These are phyloP conservation scores for Imleria badia DNA, from an alignment of 768 basidiomycete genomes.

Conservation along the genomic window DNA sequence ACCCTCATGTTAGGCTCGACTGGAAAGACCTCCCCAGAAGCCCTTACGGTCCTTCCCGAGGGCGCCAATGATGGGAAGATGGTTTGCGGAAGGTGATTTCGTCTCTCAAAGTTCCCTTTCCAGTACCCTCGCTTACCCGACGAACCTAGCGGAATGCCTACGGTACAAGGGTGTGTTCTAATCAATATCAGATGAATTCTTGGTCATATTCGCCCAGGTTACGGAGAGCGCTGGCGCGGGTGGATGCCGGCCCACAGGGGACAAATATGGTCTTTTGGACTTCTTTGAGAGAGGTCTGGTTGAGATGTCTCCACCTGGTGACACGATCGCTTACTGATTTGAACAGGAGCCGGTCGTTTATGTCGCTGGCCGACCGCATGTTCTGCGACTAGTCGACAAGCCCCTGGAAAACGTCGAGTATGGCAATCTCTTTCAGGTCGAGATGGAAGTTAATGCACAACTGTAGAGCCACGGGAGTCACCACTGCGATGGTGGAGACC, in stretches of 20 bases:
- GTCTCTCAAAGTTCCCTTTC: neutral
- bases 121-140: slow-evolving; percentile 21
- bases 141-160: slow-evolving; percentile 85
- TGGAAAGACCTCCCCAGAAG: slow-evolving; percentile 30
- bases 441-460: neutral
- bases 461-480: slow-evolving; percentile 86
- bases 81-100: slow-evolving; percentile 73
- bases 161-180: slow-evolving; percentile 61
- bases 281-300: slow-evolving; percentile 80
- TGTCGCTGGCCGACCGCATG: slow-evolving; percentile 83
- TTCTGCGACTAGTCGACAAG: slow-evolving; percentile 80
- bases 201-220: slow-evolving; percentile 45
- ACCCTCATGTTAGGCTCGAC: slow-evolving; percentile 39
- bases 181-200: neutral
- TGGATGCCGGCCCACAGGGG: slow-evolving; percentile 81
- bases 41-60: slow-evolving; percentile 36
- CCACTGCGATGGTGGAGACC: slow-evolving; percentile 83
- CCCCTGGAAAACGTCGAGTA: slow-evolving; percentile 96
- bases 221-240: slow-evolving; percentile 71
- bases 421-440: slow-evolving; percentile 20
- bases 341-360: slow-evolving; percentile 89
- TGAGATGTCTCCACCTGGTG: neutral
- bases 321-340: neutral
- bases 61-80: slow-evolving; percentile 47
- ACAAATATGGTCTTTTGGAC: slow-evolving; percentile 85